These are phyloP conservation scores for Talaromyces sp. DNA, from an alignment of 2,329 filamentous ascomycete species.

Conservation along the genomic window DNA sequence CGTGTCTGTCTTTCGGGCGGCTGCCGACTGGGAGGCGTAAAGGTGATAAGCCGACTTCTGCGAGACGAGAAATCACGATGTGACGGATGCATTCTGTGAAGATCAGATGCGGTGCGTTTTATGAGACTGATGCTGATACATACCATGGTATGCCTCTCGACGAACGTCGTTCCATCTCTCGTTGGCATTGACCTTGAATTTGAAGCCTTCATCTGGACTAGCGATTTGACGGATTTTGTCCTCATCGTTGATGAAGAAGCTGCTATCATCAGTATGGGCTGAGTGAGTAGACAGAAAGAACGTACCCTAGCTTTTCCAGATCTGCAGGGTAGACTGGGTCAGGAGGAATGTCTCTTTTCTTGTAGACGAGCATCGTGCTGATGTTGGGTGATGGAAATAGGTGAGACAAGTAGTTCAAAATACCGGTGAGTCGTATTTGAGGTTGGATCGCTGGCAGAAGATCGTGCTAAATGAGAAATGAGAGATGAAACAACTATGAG, in stretches of 20 bases:
- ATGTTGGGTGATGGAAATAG: not conserved
- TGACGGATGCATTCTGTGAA: slow-evolving; percentile 58
- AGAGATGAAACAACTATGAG: not conserved
- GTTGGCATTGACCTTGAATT: slow-evolving; percentile 70
- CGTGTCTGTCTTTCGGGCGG: slow-evolving; percentile 51
- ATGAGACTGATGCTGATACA: not conserved
- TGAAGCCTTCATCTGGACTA: slow-evolving; percentile 66
- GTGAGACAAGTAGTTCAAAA: not conserved
- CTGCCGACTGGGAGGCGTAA: slow-evolving; percentile 59
- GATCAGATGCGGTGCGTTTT: not conserved
- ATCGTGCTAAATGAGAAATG: not conserved
- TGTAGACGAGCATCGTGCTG: slow-evolving; percentile 69
- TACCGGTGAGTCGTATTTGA: not conserved
- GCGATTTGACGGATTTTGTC: slow-evolving; percentile 71
- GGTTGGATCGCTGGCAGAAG: not conserved
- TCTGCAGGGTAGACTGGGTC: slow-evolving; percentile 65
- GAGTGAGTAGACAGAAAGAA: not conserved
- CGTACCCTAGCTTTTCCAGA: slow-evolving; percentile 69
- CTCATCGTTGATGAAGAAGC: slow-evolving; percentile 72
- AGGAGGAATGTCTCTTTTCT: slow-evolving; percentile 63
- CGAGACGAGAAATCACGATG: slow-evolving; percentile 61
- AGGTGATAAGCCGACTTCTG: slow-evolving; percentile 56
- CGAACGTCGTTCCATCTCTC: slow-evolving; percentile 73
- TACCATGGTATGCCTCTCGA: slow-evolving; percentile 70
- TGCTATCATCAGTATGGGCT: not conserved